Evolutionary conservation across 2,329 filamentous ascomycete species (phyloP), one percentile per base, ranked within the genome.

Genomic region (Aspergillus novoparasiticus): DNA sequence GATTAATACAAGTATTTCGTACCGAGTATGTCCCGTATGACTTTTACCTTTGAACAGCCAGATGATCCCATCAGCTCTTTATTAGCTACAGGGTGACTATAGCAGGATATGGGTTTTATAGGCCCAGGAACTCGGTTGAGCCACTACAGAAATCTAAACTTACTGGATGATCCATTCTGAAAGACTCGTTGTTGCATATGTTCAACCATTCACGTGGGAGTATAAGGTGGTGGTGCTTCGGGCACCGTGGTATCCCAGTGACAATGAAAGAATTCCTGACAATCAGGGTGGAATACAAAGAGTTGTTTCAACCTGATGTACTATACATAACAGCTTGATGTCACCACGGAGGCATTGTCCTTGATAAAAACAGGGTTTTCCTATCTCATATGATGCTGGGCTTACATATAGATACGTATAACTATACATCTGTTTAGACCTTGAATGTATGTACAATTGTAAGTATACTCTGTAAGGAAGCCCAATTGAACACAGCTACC

Each of bases 261-360:
- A 55, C 51, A 55, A 55, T 55, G 32, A 55, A 34, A 36, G 23
- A 41, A 55, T 55, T 55, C 30, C 36, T 54, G 36, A 39, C 32
- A 39, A 39, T 36, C 48, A 28, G 23, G 21, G 30, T 11, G 21
- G 12, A 34, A 36, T n/a, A 55, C 51, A 55, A 39, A 55, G 51
- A 41, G 32, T 39, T 19, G 48, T 6, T 32, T 51, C 16, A 16
- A 16, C n/a, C 21, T 54, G 16, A 36, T 23, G 51, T n/a, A 41
- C 39, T n/a, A 19, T 41, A n/a, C 16, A 41, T 41, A 26, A 16
- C 32, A 53, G 19, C 28, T n/a, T 26, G 51, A 54, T 16, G 9
- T 36, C 51, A 39, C n/a, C 51, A 54, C 32, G n/a, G 21, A 54
- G 51, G 10, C 51, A 34, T 54, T 54, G 30, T 54, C 51, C 3